Evolutionary conservation across 2,329 filamentous ascomycete species (phyloP).

Genomic region (Cordyceps cateniannulata): DNA sequence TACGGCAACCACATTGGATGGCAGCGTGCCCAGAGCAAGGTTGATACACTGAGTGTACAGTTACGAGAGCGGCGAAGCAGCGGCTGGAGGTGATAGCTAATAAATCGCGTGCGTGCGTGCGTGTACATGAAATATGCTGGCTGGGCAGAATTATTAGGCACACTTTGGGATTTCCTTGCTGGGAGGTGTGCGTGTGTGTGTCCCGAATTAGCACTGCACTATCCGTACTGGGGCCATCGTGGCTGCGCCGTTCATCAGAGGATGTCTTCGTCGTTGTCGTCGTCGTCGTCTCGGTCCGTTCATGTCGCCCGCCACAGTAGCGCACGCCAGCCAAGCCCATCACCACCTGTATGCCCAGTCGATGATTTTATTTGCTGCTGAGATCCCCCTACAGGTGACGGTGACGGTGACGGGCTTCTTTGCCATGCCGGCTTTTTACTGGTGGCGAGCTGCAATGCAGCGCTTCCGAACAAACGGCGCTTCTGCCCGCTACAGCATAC

Average conservation of each 20-base stretch:
- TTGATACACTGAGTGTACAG: not conserved
- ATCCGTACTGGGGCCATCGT: not conserved
- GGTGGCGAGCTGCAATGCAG: not conserved
- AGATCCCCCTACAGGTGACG: not conserved
- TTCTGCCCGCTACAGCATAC: not conserved
- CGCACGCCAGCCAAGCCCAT: not conserved
- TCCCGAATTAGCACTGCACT: constrained; percentile 10
- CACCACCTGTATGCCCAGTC: not conserved
- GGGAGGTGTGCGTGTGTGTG: constrained; percentile 6
- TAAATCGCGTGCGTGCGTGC: not conserved
- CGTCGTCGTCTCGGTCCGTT: not conserved
- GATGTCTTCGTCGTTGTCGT: too few species aligned
- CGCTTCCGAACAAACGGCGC: not conserved
- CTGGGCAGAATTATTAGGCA: not conserved
- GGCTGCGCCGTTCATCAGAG: not conserved
- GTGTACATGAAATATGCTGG: not conserved
- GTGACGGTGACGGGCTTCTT: not conserved
- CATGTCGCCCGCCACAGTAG: not conserved
- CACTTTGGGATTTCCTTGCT: not conserved
- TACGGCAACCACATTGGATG: not conserved
- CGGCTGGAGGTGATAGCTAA: not conserved
- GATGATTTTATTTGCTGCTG: not conserved
- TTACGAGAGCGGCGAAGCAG: not conserved
- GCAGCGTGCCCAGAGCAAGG: not conserved
- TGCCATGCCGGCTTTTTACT: not conserved